Conservation (phyloP, 345 rosid genomes). For the Kernera saxatilis region DNA sequence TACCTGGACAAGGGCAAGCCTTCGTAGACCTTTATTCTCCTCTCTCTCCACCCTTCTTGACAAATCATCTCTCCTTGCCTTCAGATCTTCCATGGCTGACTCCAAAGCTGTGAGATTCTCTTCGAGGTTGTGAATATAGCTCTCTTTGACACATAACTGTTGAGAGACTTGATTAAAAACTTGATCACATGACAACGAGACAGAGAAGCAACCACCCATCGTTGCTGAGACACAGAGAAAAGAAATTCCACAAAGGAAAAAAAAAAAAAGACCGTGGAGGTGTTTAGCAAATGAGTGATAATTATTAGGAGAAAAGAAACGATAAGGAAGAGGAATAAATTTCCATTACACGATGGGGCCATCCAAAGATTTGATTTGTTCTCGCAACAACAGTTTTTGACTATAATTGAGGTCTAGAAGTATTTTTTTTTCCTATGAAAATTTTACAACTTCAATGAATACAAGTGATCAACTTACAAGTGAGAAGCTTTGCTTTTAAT, state of each 20-base stretch:
- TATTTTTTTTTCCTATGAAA: no score
- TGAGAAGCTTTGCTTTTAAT: no score
- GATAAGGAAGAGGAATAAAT: no score
- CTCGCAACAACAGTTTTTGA: no score
- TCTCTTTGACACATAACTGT: not conserved
- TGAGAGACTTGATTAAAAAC: not conserved
- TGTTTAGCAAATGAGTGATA: not conserved
- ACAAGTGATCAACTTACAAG: no score
- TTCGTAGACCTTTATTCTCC: not conserved
- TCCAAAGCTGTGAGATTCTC: not conserved
- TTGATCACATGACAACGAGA: not conserved
- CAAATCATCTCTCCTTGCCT: not conserved
- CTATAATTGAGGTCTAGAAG: no score
- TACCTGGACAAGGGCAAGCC: not conserved
- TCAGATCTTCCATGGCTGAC: not conserved
- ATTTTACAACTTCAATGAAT: no score
- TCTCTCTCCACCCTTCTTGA: not conserved
- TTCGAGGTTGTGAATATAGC: not conserved
- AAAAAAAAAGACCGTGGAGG: not conserved
- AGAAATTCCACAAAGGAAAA: not conserved
- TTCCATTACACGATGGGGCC: no score
- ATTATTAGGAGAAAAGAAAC: no score
- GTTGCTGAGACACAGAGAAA: not conserved
- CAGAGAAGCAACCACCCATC: conserved; percentile 2
- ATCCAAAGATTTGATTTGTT: no score